Evolutionary conservation across 2,329 filamentous ascomycete genomes (phyloP).

Genomic region (Fusarium cicatricum): DNA sequence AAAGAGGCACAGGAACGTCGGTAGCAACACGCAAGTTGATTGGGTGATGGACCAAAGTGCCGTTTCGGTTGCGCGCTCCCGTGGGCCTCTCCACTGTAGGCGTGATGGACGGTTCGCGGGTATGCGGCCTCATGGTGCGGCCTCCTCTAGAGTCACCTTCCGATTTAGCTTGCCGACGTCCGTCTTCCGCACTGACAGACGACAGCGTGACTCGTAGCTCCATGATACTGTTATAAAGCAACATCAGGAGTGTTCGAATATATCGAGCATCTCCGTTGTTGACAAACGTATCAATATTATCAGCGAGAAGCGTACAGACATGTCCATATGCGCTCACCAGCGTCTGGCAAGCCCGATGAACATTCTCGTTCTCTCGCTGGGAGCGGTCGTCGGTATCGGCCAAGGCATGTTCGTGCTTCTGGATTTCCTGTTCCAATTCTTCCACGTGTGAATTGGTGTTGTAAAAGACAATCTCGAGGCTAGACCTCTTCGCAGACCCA

Average conservation of each 20-base stretch:
- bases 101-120: constrained; percentile 61
- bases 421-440: constrained; percentile 70
- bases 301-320: constrained; percentile 67
- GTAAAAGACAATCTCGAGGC: constrained; percentile 72
- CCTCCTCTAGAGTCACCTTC: constrained; percentile 41
- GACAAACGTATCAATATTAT: constrained; percentile 70
- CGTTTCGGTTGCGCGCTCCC: constrained; percentile 46
- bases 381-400: constrained; percentile 57
- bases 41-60: constrained; percentile 56
- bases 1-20: constrained; percentile 54
- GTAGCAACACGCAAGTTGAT: constrained; percentile 65
- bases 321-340: constrained; percentile 71
- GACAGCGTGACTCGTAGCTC: constrained; percentile 67
- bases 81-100: constrained; percentile 60
- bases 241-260: constrained; percentile 69
- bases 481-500: constrained; percentile 67
- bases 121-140: constrained; percentile 60
- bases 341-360: constrained; percentile 69
- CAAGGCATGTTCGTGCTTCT: constrained; percentile 63
- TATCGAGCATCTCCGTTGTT: constrained; percentile 73
- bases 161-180: constrained; percentile 23
- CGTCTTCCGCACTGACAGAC: constrained; percentile 42
- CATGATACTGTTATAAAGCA: constrained; percentile 73
- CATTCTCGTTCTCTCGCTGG: constrained; percentile 67
- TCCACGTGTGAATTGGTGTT: constrained; percentile 73